Percentiles rank a stretch among this genome's conserved stretches.
Evolutionary conservation across 2,329 filamentous ascomycete species (phyloP).

Genomic region (Pseudogymnoascus sp.): DNA sequence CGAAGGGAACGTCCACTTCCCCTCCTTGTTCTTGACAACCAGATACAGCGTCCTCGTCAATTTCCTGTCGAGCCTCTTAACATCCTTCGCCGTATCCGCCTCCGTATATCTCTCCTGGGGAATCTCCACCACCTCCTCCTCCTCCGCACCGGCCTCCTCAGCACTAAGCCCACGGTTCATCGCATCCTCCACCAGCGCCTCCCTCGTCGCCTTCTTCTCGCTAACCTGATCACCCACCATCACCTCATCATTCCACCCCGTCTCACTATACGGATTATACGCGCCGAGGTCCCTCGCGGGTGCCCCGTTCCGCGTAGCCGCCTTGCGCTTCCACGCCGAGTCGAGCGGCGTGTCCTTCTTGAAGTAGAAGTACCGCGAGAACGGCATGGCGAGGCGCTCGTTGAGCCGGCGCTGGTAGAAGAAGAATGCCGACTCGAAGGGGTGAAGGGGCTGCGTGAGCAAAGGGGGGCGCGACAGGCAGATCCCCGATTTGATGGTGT

Average conservation of each 20-base stretch:
- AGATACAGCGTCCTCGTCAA: conserved; percentile 82
- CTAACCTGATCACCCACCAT: conserved; percentile 65
- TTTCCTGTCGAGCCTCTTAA: conserved; percentile 69
- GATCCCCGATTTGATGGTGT: conserved; percentile 57
- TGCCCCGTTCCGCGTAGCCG: conserved; percentile 63
- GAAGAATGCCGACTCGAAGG: conserved; percentile 89
- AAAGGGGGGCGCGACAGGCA: conserved; percentile 84
- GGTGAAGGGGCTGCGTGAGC: conserved; percentile 72
- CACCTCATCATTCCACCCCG: conserved; percentile 88
- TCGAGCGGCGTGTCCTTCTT: conserved; percentile 80
- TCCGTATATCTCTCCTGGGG: conserved; percentile 66
- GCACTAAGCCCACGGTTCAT: conserved; percentile 44
- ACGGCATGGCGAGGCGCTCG: conserved; percentile 81
- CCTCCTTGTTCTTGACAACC: conserved; percentile 66
- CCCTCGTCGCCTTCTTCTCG: conserved; percentile 55
- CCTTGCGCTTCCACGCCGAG: conserved; percentile 84
- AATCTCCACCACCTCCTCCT: conserved; percentile 58
- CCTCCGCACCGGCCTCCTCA: conserved; percentile 30
- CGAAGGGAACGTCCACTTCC: conserved; percentile 75
- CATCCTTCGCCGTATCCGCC: conserved; percentile 69
- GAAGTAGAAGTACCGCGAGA: conserved; percentile 90
- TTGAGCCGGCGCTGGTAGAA: conserved; percentile 97
- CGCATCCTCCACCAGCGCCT: conserved; percentile 68
- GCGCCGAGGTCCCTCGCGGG: conserved; percentile 77
- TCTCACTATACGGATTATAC: conserved; percentile 66